Evolutionary conservation across 78 protist species (phyloP).

Genomic region (Dictyostelium intermedium): DNA sequence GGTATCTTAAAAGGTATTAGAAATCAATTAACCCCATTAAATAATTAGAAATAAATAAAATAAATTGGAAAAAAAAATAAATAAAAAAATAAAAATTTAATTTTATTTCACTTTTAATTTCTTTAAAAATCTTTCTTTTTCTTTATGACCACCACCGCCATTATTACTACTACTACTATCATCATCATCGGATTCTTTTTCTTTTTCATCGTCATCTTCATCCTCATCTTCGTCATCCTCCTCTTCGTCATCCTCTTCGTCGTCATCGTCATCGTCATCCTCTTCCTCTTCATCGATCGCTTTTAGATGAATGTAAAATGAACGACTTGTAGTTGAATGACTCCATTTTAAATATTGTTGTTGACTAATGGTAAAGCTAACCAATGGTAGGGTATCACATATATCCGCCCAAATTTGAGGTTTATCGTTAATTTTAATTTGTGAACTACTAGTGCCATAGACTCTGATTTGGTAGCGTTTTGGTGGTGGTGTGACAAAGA

Average conservation of each 20-base stretch:
- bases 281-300: conserved; percentile 34
- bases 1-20: conserved; percentile 37
- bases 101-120: conserved; percentile 72
- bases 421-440: conserved; percentile 52
- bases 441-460: conserved; percentile 39
- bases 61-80: not conserved
- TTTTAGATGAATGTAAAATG: conserved; percentile 40
- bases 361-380: conserved; percentile 56
- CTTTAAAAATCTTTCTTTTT: conserved; percentile 61
- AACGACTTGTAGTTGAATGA: conserved; percentile 20
- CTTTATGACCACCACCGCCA: conserved; percentile 25
- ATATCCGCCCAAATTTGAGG: conserved; percentile 76
- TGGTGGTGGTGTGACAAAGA: conserved; percentile 74
- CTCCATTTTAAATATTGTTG: conserved; percentile 75
- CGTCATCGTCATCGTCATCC: conserved; percentile 16
- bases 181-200: conserved; percentile 46
- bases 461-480: conserved; percentile 63
- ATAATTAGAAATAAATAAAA: not conserved
- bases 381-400: conserved; percentile 59
- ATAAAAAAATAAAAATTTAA: not conserved
- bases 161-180: conserved; percentile 11
- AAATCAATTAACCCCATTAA: conserved; percentile 64
- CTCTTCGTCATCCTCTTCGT: conserved; percentile 44
- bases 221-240: not conserved
- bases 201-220: conserved; percentile 65